Evolutionary conservation across 768 basidiomycete genomes (phyloP), one percentile per base, ranked within the genome.

Genomic region (Lentinula lateritia): DNA sequence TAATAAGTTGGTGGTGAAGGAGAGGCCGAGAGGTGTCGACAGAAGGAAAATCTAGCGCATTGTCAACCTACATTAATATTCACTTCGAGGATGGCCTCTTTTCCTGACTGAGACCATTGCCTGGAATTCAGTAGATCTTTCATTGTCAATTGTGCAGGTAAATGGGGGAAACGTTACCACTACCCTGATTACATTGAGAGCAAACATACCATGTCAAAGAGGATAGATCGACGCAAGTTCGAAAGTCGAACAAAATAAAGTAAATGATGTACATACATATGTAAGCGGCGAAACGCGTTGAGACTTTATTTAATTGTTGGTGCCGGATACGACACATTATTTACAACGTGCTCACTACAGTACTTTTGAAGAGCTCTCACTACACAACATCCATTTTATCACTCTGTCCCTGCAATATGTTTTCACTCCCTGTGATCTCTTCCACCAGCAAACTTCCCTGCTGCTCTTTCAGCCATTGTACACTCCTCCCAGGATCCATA

Each of bases 401-500:
- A 12, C 13, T 42, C 18, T 42, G 55, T 28, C 41, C 55, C 20
- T 43, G 55, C 23, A 43, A 28, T 10, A 42, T 39, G 41, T 34
- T 43, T 18, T 59, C 68, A 15, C 70, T 71, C 5, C n/a, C 46
- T 18, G 65, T 76, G 2, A 87, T 81, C 73, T 90, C 90, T 69
- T 91, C 89, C 69, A 90, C 90, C 54, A 92, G 82, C 58, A 92
- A 75, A 18, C 77, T 71, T 0, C 89, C 90, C 65, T 89, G 87
- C 70, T 90, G 89, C 66, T 94, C 92, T 75, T 90, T 90, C 65
- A 96, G 70, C 90, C 92, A 96, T 69, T 95, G 88, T 52, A 94
- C 90, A 65, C 92, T 93, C 64, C 93, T 79, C 73, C 93, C 93
- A 75, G 95, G 93, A 70, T 96, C 94, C 82, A 93, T 89, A 73